A percentile compares a stretch with the other conserved stretches of the same genome.
These are phyloP conservation scores for Heracleum sosnowskyi DNA, from an alignment of 129 eudicot genomes.

Conservation along the genomic window DNA sequence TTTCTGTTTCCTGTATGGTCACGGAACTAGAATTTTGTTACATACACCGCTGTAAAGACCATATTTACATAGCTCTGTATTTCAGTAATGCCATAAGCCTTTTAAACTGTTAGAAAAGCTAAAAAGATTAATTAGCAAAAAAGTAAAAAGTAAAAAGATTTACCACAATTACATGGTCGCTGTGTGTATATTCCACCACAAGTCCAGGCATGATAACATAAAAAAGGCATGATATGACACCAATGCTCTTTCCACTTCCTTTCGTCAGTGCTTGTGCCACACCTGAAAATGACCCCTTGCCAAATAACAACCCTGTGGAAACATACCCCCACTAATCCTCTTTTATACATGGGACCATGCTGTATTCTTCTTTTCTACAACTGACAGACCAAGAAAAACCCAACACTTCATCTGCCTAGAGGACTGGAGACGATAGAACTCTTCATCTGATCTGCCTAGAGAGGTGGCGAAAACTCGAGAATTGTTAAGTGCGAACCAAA, in stretches of 20 bases:
- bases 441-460: background rate
- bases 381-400: background rate
- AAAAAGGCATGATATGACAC: background rate
- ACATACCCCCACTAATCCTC: background rate
- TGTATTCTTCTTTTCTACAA: background rate
- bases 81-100: too few relatives aligned
- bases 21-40: background rate
- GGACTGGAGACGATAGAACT: background rate
- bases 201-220: background rate
- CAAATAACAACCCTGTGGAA: background rate
- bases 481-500: background rate
- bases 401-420: background rate
- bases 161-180: background rate
- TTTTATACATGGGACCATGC: background rate
- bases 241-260: background rate
- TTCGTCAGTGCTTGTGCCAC: background rate
- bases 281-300: background rate
- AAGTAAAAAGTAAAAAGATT: too few relatives aligned
- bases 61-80: background rate
- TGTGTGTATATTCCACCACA: background rate
- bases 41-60: background rate
- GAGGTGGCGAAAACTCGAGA: background rate
- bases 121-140: too few relatives aligned
- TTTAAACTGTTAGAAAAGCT: too few relatives aligned
- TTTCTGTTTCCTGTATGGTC: background rate